Conservation (phyloP, 768 basidiomycete species). For the Termitomyces sp. region DNA sequence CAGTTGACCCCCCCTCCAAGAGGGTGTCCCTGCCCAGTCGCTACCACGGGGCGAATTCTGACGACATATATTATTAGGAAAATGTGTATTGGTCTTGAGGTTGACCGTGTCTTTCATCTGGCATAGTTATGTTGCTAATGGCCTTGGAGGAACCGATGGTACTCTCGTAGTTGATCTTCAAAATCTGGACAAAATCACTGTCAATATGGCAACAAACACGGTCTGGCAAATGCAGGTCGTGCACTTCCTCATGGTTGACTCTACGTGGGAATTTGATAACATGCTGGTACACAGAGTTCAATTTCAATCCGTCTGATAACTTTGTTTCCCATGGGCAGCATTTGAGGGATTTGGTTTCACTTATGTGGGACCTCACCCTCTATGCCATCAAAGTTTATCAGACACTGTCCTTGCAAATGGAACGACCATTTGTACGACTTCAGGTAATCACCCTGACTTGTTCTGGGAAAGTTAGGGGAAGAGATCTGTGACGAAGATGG, state of each 20-base stretch:
- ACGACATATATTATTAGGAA: too few relatives aligned
- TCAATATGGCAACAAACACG: conserved; percentile 26
- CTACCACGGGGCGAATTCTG: too few relatives aligned
- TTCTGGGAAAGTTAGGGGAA: conserved; percentile 20
- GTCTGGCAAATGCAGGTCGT: conserved; percentile 30
- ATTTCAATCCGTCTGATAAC: not conserved
- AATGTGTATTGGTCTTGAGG: not conserved
- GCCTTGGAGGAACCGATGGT: conserved; percentile 38
- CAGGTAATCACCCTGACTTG: conserved; percentile 33
- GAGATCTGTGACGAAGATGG: too few relatives aligned
- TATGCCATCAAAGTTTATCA: conserved; percentile 38
- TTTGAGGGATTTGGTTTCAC: conserved; percentile 46
- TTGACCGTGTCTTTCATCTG: conserved; percentile 6
- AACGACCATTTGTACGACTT: conserved; percentile 31
- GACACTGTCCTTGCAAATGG: conserved; percentile 42
- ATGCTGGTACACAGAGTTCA: conserved; percentile 24
- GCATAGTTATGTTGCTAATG: conserved; percentile 48
- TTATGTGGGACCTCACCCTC: conserved; percentile 43
- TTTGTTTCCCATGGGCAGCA: conserved; percentile 11
- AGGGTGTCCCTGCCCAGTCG: too few relatives aligned
- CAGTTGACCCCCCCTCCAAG: too few relatives aligned
- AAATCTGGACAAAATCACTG: conserved; percentile 30
- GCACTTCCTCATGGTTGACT: conserved; percentile 51
- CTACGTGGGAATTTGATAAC: conserved; percentile 46
- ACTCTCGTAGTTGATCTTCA: conserved; percentile 40